A percentile compares a stretch with the other conserved stretches of the same genome.
phyloP scores from a whole-genome alignment of 805 yeast species.

The Metschnikowia gelsemii region DNA sequence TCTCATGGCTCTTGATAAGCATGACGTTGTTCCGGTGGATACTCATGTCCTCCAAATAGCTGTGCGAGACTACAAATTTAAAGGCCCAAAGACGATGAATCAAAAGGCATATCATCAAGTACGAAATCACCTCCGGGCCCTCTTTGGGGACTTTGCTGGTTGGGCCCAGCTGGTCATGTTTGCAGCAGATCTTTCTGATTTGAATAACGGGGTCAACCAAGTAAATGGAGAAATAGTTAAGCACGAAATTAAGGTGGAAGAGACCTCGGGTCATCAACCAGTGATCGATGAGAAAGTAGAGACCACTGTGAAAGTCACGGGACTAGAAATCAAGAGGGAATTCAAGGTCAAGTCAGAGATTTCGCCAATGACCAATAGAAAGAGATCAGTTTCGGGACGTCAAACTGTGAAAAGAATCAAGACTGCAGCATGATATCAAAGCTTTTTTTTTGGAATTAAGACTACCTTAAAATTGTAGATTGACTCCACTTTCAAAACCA shows the following conservation, averaged over 20 bases:
- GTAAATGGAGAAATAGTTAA: conserved; percentile 16
- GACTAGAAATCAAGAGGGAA: neutral
- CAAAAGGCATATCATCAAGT: conserved; percentile 55
- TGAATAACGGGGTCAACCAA: conserved; percentile 63
- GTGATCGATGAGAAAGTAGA: neutral
- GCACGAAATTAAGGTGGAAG: conserved; percentile 14
- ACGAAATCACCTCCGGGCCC: conserved; percentile 53
- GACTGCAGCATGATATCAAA: conserved; percentile 2
- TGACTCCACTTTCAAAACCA: neutral
- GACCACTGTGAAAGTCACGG: neutral
- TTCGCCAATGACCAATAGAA: neutral
- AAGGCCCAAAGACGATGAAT: conserved; percentile 46
- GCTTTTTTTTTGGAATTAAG: neutral
- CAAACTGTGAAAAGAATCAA: conserved; percentile 11
- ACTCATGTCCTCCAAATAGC: conserved; percentile 94
- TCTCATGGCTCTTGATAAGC: conserved; percentile 84
- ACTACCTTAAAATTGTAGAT: neutral
- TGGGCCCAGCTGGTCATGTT: conserved; percentile 98
- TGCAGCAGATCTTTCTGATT: conserved; percentile 75
- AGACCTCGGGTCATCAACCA: neutral
- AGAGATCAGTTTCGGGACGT: conserved; percentile 1
- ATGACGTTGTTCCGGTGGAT: conserved; percentile 89
- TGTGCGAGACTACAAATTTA: conserved; percentile 69
- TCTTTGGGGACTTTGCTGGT: conserved; percentile 93
- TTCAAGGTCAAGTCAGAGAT: neutral